These are phyloP conservation scores for Colletotrichum gigasporum DNA, from an alignment of 2,329 filamentous ascomycete species.

Conservation along the genomic window DNA sequence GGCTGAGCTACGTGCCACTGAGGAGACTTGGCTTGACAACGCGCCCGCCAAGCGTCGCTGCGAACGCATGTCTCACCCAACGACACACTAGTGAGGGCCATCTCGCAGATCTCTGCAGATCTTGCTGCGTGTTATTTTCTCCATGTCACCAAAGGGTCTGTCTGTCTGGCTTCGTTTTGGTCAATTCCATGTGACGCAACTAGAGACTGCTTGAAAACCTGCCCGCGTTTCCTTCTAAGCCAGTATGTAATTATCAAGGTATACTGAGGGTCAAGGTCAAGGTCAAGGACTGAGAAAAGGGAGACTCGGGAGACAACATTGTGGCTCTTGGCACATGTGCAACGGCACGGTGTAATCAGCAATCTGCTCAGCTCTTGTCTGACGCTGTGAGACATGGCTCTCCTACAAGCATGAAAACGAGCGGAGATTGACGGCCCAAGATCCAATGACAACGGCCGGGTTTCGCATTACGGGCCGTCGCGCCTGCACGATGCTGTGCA, in stretches of 20 bases:
- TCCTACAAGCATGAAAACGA: constrained; percentile 3
- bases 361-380: background rate
- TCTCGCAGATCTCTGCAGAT: background rate
- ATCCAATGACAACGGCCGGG: constrained; percentile 11
- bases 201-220: too few relatives aligned
- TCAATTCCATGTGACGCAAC: too few relatives aligned
- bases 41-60: constrained; percentile 1
- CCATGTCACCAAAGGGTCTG: too few relatives aligned
- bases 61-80: constrained; percentile 20
- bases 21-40: too few relatives aligned
- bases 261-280: too few relatives aligned
- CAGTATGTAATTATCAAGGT: too few relatives aligned
- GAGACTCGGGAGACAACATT: background rate
- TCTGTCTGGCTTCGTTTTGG: background rate
- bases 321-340: background rate
- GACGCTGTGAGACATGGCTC: constrained; percentile 16
- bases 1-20: too few relatives aligned
- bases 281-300: too few relatives aligned
- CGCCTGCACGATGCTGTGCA: constrained; percentile 15
- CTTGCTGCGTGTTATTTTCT: background rate
- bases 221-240: too few relatives aligned
- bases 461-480: constrained; percentile 25
- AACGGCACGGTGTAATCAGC: background rate
- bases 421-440: background rate
- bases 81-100: constrained; percentile 1